Percentiles rank a stretch among this genome's conserved stretches.
Conservation (phyloP, 306 rosid genomes). For the Vigna trinervia region DNA sequence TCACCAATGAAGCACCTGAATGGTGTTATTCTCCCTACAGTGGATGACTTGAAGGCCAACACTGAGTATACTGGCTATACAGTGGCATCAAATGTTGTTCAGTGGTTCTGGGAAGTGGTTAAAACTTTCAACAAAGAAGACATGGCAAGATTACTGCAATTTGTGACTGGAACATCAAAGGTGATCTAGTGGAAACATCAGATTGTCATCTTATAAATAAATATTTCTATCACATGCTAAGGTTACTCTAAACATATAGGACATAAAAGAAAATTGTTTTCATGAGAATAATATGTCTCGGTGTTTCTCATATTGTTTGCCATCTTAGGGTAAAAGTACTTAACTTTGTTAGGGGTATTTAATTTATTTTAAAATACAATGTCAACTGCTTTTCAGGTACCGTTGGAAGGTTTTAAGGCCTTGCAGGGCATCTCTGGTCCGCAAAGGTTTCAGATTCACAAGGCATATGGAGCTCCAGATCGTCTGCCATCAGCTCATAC, state of each 20-base stretch:
- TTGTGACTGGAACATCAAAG: conserved; percentile 99
- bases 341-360: conserved; percentile 13
- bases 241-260: no score
- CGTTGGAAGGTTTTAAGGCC: conserved; percentile 96
- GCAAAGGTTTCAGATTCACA: conserved; percentile 98
- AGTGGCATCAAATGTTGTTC: conserved; percentile 87
- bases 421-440: conserved; percentile 99
- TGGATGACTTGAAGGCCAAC: conserved; percentile 95
- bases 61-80: conserved; percentile 91
- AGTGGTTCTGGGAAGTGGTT: conserved; percentile 99
- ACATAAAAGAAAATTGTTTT: no score
- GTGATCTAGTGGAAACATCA: conserved; percentile 50
- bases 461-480: conserved; percentile 99
- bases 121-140: conserved; percentile 92
- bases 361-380: conserved; percentile 15
- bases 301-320: background rate
- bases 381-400: conserved; percentile 73
- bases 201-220: conserved; percentile 6
- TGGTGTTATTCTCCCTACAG: conserved; percentile 60
- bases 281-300: background rate
- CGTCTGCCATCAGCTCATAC: conserved; percentile 98
- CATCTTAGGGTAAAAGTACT: background rate
- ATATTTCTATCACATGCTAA: conserved; percentile 12
- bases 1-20: conserved; percentile 37
- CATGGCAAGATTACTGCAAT: conserved; percentile 98